phyloP scores from a whole-genome alignment of 192 early-diverging fungal species.

The Mortierella alpina region DNA sequence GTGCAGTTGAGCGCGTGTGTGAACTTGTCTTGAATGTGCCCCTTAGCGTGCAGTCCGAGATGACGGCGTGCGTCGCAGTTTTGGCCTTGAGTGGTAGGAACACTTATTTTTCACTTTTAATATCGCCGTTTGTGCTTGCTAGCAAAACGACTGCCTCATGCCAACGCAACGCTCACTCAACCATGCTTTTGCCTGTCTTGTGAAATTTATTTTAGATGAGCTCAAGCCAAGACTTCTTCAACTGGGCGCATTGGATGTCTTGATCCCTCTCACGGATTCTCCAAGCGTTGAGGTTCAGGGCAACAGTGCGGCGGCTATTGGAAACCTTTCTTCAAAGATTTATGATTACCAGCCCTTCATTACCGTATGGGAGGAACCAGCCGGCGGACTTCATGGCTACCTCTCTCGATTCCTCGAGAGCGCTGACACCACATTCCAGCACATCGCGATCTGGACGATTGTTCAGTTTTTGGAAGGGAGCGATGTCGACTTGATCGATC shows the following conservation, averaged over 20 bases:
- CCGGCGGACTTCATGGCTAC: slow-evolving; percentile 76
- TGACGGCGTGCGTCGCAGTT: slow-evolving; percentile 87
- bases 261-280: slow-evolving; percentile 72
- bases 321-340: slow-evolving; percentile 74
- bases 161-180: neutral
- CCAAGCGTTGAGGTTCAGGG: slow-evolving; percentile 75
- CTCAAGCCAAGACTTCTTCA: slow-evolving; percentile 73
- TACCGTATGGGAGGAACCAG: slow-evolving; percentile 73
- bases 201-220: slow-evolving; percentile 56
- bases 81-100: slow-evolving; percentile 74
- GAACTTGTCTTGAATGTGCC: slow-evolving; percentile 65
- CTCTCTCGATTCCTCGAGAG: slow-evolving; percentile 74
- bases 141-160: neutral
- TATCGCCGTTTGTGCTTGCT: neutral
- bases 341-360: slow-evolving; percentile 74
- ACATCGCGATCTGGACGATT: slow-evolving; percentile 89
- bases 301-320: slow-evolving; percentile 83
- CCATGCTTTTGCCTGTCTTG: neutral
- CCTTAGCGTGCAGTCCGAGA: slow-evolving; percentile 78
- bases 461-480: slow-evolving; percentile 78
- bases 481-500: slow-evolving; percentile 23
- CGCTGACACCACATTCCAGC: slow-evolving; percentile 77
- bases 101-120: neutral
- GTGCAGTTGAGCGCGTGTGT: slow-evolving; percentile 79
- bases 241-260: slow-evolving; percentile 70